These are phyloP conservation scores for Cercospora sp. DNA, from an alignment of 2,329 filamentous ascomycete genomes.

Conservation along the genomic window DNA sequence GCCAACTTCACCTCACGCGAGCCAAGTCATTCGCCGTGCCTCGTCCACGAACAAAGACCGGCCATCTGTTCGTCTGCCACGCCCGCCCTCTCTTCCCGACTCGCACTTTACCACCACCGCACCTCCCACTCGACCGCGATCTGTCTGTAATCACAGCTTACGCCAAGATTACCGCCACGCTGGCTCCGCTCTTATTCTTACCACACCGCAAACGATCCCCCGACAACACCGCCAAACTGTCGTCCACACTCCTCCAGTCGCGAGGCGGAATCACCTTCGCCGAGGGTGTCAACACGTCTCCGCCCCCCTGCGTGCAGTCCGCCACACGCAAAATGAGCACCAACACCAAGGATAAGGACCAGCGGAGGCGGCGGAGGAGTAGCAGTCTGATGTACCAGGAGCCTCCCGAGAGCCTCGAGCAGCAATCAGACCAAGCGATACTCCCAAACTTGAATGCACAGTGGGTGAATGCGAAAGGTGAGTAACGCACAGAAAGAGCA, in stretches of 20 bases:
- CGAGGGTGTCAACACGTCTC: constrained; percentile 64
- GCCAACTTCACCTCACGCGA: constrained; percentile 2
- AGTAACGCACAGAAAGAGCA: constrained; percentile 17
- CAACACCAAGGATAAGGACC: constrained; percentile 52
- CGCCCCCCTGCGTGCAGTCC: constrained; percentile 34
- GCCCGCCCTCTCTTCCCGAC: constrained; percentile 1
- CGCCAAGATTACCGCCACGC: constrained; percentile 26
- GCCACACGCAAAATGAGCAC: constrained; percentile 48
- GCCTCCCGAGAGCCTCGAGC: constrained; percentile 92
- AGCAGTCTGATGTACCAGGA: constrained; percentile 99
- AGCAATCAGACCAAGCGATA: constrained; percentile 93
- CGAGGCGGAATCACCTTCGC: constrained; percentile 85
- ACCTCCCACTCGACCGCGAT: background rate
- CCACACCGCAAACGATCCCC: constrained; percentile 27
- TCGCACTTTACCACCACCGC: background rate
- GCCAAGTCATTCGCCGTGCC: background rate
- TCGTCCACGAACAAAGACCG: background rate
- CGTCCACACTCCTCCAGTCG: constrained; percentile 78
- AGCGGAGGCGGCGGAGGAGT: constrained; percentile 77
- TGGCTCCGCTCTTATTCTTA: constrained; percentile 35
- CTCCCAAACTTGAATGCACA: constrained; percentile 95
- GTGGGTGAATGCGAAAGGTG: constrained; percentile 99
- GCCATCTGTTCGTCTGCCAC: background rate
- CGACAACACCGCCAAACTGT: constrained; percentile 88
- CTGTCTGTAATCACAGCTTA: background rate